Evolutionary conservation across 352 stramenopile species (phyloP).

Genomic region (Pythium utonaiense): DNA sequence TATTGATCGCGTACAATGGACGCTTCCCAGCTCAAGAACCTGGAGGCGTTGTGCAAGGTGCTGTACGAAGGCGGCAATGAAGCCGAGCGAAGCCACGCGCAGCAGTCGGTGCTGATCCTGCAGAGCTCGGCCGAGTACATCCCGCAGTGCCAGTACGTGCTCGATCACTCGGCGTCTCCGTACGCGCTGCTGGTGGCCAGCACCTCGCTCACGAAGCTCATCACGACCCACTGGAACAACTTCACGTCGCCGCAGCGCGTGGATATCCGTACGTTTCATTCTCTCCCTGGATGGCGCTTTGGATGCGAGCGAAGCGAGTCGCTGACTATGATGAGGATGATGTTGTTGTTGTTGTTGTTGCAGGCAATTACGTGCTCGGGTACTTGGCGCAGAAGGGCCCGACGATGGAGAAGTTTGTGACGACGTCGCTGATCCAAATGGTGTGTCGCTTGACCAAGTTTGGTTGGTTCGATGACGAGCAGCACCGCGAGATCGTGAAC

Average conservation of each 20-base stretch:
- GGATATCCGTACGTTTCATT: slow-evolving; percentile 84
- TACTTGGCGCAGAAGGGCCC: slow-evolving; percentile 96
- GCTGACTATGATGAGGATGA: too few relatives aligned
- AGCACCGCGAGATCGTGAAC: slow-evolving; percentile 95
- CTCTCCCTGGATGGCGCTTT: neutral
- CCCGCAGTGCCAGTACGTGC: slow-evolving; percentile 98
- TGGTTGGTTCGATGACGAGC: slow-evolving; percentile 98
- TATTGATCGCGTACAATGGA: slow-evolving; percentile 46
- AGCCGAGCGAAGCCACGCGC: slow-evolving; percentile 64
- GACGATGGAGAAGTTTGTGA: slow-evolving; percentile 94
- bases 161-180: slow-evolving; percentile 94
- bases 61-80: slow-evolving; percentile 81
- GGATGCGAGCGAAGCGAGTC: too few relatives aligned
- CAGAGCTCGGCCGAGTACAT: slow-evolving; percentile 96
- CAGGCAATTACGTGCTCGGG: slow-evolving; percentile 96
- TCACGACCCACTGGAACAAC: slow-evolving; percentile 96
- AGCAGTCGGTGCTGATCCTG: slow-evolving; percentile 81
- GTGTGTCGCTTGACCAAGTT: slow-evolving; percentile 98
- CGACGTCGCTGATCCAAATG: slow-evolving; percentile 94
- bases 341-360: neutral
- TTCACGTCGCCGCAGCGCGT: slow-evolving; percentile 84
- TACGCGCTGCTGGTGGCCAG: slow-evolving; percentile 96
- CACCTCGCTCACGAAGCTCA: slow-evolving; percentile 96
- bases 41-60: slow-evolving; percentile 75
- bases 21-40: slow-evolving; percentile 67